Percentiles rank a stretch among this genome's conserved stretches.
Conservation (phyloP, 2,329 filamentous ascomycete genomes). For the Colletotrichum destructivum region DNA sequence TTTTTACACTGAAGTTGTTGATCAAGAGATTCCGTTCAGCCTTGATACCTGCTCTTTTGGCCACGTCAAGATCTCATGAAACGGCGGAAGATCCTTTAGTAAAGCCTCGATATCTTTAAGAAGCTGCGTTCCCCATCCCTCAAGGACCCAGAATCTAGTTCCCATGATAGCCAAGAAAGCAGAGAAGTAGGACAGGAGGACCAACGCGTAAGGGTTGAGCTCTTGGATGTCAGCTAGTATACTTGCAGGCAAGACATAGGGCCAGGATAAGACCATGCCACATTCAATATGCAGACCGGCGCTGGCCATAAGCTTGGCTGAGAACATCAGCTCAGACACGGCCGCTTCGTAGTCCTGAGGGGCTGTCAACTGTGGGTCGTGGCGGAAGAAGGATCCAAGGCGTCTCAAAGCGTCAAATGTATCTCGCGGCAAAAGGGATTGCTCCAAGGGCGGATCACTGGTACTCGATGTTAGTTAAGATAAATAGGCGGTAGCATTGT, state of each 20-base stretch:
- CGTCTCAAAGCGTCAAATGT: constrained; percentile 8
- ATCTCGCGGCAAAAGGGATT: constrained; percentile 3
- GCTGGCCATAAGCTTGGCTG: constrained; percentile 42
- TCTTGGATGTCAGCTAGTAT: constrained; percentile 46
- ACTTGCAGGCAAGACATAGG: constrained; percentile 46
- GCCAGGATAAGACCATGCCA: constrained; percentile 44
- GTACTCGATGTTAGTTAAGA: background rate
- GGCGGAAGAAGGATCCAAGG: background rate
- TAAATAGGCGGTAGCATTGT: background rate
- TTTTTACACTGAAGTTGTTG: no score
- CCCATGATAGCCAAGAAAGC: constrained; percentile 46
- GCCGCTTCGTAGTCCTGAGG: constrained; percentile 43
- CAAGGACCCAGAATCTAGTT: constrained; percentile 46
- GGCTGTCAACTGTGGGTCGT: constrained; percentile 12
- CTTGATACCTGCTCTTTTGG: background rate
- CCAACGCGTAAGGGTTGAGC: constrained; percentile 45
- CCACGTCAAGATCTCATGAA: constrained; percentile 3
- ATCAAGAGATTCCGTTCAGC: background rate
- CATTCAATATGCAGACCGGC: constrained; percentile 45
- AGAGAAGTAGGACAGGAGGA: constrained; percentile 47
- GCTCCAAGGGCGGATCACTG: background rate
- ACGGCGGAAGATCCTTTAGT: background rate
- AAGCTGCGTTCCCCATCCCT: constrained; percentile 45
- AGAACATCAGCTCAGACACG: constrained; percentile 42
- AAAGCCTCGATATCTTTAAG: constrained; percentile 44